Evolutionary conservation across 2,329 filamentous ascomycete species (phyloP), one percentile per base, ranked within the genome.

Genomic region (Clarireedia paspali): DNA sequence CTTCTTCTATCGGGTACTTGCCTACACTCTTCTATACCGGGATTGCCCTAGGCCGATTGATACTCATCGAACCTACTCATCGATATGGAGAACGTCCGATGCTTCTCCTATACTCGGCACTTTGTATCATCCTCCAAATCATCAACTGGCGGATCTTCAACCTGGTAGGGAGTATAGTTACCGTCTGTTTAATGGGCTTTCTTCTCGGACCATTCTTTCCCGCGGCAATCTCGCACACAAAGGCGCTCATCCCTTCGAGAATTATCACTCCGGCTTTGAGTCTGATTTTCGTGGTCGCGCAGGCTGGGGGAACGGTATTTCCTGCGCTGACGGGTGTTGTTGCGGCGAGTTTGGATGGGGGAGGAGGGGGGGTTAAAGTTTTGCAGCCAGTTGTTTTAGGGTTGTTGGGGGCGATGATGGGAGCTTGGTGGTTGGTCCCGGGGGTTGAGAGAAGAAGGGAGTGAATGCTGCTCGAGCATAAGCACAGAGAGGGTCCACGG

Each of bases 21-120:
- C 78, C 82, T 0, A 78, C 82, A 0, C 82, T 81, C 3, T 81
- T 80, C 61, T 82, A 76, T 47, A 82, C 80, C 2, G 83, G 83
- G 0, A 72, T 73, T 0, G 72, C 84, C 3, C 72, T 85, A 0
- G 82, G 82, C 0, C 71, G 82, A 5, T 59, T 84, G 0, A 53
- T 84, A 0, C 73, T 85, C 0, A 77, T 80, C 0, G 82, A 85
- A 59, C 80, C 81, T 0, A 84, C 78, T 0, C 76, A 83, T 64
- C 72, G 80, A 0, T 76, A 77, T 17, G 83, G 83, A 0, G 80
- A 85, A 60, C 72, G 77, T 17, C 71, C 73, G 4, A 84, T 85
- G 79, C 66, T 84, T 0, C 70, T 82, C 1, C 44, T 78, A 0
- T 86, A 83, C 50, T 74, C 74, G 27, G 63, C 76, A 2, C 57